These are phyloP conservation scores for Selaginella tamariscina DNA, from an alignment of 75 land plant genomes.

Conservation along the genomic window DNA sequence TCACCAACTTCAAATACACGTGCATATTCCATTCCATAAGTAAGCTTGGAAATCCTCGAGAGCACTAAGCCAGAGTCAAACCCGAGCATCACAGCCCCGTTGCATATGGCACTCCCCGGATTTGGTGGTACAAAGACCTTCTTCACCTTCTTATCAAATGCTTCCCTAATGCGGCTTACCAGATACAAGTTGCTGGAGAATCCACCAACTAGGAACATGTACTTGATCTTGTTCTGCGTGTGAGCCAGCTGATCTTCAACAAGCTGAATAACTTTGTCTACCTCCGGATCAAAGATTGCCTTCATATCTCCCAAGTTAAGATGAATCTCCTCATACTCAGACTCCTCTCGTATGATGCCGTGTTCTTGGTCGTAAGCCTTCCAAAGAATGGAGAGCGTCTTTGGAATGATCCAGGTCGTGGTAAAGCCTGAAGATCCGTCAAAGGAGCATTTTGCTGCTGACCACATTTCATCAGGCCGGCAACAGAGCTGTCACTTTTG, in stretches of 20 bases:
- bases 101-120: slow-evolving; percentile 20
- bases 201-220: slow-evolving; percentile 17
- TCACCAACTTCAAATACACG: background rate
- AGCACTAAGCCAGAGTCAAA: background rate
- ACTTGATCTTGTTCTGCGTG: background rate
- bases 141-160: background rate
- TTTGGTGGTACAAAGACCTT: slow-evolving; percentile 14
- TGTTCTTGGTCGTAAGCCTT: background rate
- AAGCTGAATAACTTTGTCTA: background rate
- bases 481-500: background rate
- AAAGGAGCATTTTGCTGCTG: background rate
- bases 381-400: background rate
- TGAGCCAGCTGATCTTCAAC: background rate
- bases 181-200: slow-evolving; percentile 14
- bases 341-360: background rate
- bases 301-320: background rate
- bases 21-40: slow-evolving; percentile 1
- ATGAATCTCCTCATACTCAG: background rate
- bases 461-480: slow-evolving; percentile 1
- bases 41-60: background rate
- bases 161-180: slow-evolving; percentile 12
- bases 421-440: background rate
- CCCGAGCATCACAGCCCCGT: slow-evolving; percentile 17
- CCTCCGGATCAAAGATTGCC: slow-evolving; percentile 8
- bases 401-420: background rate